Conservation (phyloP, 192 early-diverging fungal genomes). For the Pilobolus umbonatus region DNA sequence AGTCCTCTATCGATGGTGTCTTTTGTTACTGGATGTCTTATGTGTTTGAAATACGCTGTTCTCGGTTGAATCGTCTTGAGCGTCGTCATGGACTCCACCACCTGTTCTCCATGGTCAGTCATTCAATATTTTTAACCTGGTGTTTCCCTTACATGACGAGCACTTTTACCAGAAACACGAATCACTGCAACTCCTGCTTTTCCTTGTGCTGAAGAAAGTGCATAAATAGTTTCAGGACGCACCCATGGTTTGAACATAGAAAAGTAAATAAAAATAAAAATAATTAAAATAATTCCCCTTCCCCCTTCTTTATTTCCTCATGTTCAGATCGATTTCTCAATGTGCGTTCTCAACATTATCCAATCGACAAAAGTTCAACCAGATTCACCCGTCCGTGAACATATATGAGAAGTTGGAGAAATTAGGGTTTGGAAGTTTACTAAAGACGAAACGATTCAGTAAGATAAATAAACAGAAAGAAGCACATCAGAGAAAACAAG, state of each 20-base stretch:
- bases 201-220: slow-evolving; percentile 65
- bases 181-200: slow-evolving; percentile 77
- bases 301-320: neutral
- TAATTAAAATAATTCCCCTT: neutral
- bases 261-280: neutral
- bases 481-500: neutral
- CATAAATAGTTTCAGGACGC: slow-evolving; percentile 64
- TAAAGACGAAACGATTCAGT: slow-evolving; percentile 30
- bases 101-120: neutral
- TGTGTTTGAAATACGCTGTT: slow-evolving; percentile 37
- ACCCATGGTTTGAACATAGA: neutral
- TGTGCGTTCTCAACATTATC: slow-evolving; percentile 12
- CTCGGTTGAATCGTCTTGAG: slow-evolving; percentile 39
- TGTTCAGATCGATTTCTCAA: neutral
- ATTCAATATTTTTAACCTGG: slow-evolving; percentile 15
- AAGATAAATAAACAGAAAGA: slow-evolving; percentile 6
- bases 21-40: slow-evolving; percentile 37
- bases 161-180: slow-evolving; percentile 59
- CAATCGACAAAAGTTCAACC: slow-evolving; percentile 37
- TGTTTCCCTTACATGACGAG: slow-evolving; percentile 37
- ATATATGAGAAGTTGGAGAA: slow-evolving; percentile 25
- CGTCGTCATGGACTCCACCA: slow-evolving; percentile 1
- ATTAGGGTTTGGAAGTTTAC: slow-evolving; percentile 31
- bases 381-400: slow-evolving; percentile 19
- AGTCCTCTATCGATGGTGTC: slow-evolving; percentile 57